Evolutionary conservation across 2,329 filamentous ascomycete genomes (phyloP).

Genomic region (Dothistroma pini): DNA sequence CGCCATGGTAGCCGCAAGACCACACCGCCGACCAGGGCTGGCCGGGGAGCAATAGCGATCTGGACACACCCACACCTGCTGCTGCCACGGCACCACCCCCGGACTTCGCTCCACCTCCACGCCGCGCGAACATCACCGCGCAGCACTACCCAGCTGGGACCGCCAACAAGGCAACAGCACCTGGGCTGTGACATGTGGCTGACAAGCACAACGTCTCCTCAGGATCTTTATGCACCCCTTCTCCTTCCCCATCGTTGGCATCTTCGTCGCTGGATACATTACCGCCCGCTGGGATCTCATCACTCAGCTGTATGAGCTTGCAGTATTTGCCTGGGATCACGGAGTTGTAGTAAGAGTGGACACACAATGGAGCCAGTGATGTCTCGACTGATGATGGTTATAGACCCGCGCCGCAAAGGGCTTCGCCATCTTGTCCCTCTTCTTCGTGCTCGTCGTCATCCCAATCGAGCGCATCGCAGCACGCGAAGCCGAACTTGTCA

Average conservation of each 20-base stretch:
- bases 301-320: slow-evolving; percentile 92
- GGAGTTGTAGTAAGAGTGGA: slow-evolving; percentile 71
- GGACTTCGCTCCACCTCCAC: neutral
- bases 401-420: slow-evolving; percentile 83
- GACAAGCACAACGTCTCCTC: neutral
- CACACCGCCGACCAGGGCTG: neutral
- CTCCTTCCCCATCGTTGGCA: slow-evolving; percentile 89
- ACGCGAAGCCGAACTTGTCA: slow-evolving; percentile 75
- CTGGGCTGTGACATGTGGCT: neutral
- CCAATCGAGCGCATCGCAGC: slow-evolving; percentile 80
- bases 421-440: slow-evolving; percentile 73
- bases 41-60: neutral
- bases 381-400: neutral
- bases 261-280: slow-evolving; percentile 99
- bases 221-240: slow-evolving; percentile 79
- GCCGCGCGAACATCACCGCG: slow-evolving; percentile 1
- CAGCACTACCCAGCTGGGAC: slow-evolving; percentile 3
- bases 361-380: neutral
- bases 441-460: slow-evolving; percentile 80
- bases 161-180: slow-evolving; percentile 1
- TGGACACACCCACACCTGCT: neutral
- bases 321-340: slow-evolving; percentile 98
- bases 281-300: slow-evolving; percentile 99
- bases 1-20: neutral
- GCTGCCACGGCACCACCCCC: neutral